phyloP scores from a whole-genome alignment of 139 green algal species.

The Chlamydomonas eustigma region DNA sequence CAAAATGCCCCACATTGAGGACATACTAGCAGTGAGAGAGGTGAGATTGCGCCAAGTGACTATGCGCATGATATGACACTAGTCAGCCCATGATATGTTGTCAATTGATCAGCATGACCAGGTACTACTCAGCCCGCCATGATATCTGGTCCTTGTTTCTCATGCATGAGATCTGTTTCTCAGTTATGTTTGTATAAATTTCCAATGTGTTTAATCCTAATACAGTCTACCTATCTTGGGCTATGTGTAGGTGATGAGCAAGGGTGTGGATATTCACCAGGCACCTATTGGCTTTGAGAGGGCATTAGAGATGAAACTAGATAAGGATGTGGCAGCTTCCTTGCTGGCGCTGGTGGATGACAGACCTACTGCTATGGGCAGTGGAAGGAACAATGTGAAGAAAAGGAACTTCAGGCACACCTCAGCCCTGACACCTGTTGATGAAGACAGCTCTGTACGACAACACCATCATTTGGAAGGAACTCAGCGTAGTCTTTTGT shows the following conservation, averaged over 20 bases:
- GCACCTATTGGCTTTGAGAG: background rate
- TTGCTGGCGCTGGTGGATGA: background rate
- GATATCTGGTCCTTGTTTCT: background rate
- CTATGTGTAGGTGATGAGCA: background rate
- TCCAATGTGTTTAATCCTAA: background rate
- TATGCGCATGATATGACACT: too few species aligned
- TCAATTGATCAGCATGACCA: too few species aligned
- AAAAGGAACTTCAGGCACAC: too few species aligned
- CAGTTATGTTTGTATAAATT: background rate
- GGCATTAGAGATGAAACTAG: background rate
- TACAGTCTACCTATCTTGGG: background rate
- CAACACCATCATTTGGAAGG: too few species aligned
- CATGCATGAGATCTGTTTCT: background rate
- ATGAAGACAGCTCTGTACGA: too few species aligned
- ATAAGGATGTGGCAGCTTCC: background rate
- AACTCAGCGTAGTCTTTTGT: too few species aligned
- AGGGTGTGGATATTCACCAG: background rate
- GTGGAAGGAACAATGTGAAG: too few species aligned
- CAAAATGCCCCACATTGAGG: background rate
- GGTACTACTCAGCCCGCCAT: background rate
- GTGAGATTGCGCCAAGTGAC: background rate
- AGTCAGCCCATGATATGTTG: too few species aligned
- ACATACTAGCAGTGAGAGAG: background rate
- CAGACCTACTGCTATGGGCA: too few species aligned
- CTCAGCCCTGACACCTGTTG: too few species aligned